Evolutionary conservation across 495 filamentous ascomycete species (phyloP).

Genomic region (Penicillium flavigenum): DNA sequence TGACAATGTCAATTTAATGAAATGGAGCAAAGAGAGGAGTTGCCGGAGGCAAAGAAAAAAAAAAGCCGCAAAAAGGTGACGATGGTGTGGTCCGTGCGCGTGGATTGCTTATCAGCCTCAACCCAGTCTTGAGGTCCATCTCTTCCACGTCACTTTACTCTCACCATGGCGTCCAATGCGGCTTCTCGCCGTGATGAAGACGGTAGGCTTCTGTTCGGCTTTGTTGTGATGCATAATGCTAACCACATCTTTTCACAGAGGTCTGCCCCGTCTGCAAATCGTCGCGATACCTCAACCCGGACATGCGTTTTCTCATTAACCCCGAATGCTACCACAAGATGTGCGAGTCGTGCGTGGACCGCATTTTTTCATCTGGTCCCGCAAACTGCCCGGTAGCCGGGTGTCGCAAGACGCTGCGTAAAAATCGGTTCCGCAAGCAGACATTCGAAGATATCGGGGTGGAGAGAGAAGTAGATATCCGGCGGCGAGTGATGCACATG

Average conservation of each 20-base stretch:
- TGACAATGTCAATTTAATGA: not conserved
- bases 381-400: conserved; percentile 86
- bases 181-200: conserved; percentile 51
- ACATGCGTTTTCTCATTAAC: conserved; percentile 93
- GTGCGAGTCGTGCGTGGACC: conserved; percentile 92
- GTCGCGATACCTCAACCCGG: conserved; percentile 86
- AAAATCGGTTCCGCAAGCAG: conserved; percentile 76
- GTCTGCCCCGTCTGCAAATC: conserved; percentile 97
- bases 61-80: conserved; percentile 11
- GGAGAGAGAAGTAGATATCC: conserved; percentile 92
- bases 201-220: conserved; percentile 33
- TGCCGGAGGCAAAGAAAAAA: conserved; percentile 16
- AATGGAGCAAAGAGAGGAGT: not conserved
- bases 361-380: conserved; percentile 88
- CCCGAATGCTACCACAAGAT: conserved; percentile 99
- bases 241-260: conserved; percentile 50
- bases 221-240: not conserved
- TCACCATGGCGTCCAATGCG: conserved; percentile 37
- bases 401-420: conserved; percentile 81
- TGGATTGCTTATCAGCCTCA: conserved; percentile 21
- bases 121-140: conserved; percentile 11
- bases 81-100: conserved; percentile 24
- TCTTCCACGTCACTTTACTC: conserved; percentile 10
- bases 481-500: conserved; percentile 73
- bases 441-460: conserved; percentile 89